phyloP scores from a whole-genome alignment of 306 rosid species.

The Quercus parvula region DNA sequence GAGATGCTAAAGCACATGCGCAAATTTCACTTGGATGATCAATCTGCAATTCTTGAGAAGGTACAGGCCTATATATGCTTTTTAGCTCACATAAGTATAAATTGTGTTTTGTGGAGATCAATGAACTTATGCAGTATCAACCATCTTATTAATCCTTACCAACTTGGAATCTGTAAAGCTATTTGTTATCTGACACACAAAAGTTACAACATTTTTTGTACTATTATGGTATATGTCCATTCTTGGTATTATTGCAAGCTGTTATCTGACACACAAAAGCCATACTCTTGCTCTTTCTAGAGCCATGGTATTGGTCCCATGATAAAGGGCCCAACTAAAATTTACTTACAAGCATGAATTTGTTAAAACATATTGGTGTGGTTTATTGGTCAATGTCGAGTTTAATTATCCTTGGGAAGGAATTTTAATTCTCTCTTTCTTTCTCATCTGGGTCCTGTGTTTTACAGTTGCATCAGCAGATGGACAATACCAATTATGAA shows the following conservation, averaged over 20 bases:
- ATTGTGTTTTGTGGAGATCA: not conserved
- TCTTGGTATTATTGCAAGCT: not conserved
- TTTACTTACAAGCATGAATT: not conserved
- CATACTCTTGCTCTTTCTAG: not conserved
- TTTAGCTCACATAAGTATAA: not conserved
- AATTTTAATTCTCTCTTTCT: not conserved
- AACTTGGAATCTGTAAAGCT: not conserved
- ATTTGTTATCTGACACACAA: not conserved
- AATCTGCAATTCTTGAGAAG: constrained; percentile 76
- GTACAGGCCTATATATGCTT: constrained; percentile 23
- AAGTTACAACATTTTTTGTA: not conserved
- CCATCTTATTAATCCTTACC: not conserved
- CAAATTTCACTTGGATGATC: constrained; percentile 68
- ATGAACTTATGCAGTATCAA: not conserved
- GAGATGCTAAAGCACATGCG: constrained; percentile 85
- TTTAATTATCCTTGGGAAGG: not conserved
- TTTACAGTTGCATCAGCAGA: constrained; percentile 59
- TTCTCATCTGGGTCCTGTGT: constrained; percentile 2
- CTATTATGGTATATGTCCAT: not conserved
- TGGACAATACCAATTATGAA: constrained; percentile 56
- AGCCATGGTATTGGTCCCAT: not conserved
- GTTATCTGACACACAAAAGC: too few species aligned
- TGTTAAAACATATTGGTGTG: not conserved
- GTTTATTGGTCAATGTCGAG: not conserved
- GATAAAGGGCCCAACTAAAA: not conserved